phyloP scores from a whole-genome alignment of 805 yeast genomes.

The Pichia cabralensis region DNA sequence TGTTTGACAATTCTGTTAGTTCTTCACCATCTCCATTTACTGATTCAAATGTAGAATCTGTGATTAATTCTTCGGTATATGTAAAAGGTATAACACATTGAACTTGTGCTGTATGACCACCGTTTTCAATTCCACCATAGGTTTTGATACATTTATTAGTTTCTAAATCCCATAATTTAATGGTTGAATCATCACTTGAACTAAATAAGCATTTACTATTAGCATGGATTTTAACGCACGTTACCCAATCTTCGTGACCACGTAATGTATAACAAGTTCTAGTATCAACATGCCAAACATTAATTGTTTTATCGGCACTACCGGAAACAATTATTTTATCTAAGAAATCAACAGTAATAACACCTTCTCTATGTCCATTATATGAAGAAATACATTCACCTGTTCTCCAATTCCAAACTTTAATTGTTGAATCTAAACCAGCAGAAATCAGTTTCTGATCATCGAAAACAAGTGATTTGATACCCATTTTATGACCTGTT shows the following conservation, averaged over 20 bases:
- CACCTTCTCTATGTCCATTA: conserved; percentile 84
- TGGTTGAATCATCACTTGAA: conserved; percentile 86
- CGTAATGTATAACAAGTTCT: conserved; percentile 86
- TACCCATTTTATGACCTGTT: conserved; percentile 83
- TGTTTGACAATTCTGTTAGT: conserved; percentile 8
- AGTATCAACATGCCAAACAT: conserved; percentile 94
- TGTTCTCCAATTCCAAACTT: conserved; percentile 92
- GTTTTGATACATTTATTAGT: conserved; percentile 70
- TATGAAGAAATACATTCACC: conserved; percentile 93
- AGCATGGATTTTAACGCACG: conserved; percentile 78
- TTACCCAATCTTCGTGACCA: conserved; percentile 91
- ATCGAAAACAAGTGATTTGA: conserved; percentile 77
- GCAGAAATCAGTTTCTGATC: conserved; percentile 86
- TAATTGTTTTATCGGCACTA: conserved; percentile 83
- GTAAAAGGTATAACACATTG: conserved; percentile 84
- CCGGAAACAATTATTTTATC: conserved; percentile 84
- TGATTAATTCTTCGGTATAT: conserved; percentile 47
- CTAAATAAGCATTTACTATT: conserved; percentile 71
- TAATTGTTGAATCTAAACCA: conserved; percentile 80
- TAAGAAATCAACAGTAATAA: conserved; percentile 72
- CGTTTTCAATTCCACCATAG: conserved; percentile 63
- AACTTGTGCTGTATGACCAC: conserved; percentile 90
- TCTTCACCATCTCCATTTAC: conserved; percentile 14
- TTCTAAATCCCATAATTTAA: conserved; percentile 87
- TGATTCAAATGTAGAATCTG: conserved; percentile 33